Evolutionary conservation across 1,284 basidiomycete genomes (phyloP).

Genomic region (Cutaneotrichosporon daszewskae): DNA sequence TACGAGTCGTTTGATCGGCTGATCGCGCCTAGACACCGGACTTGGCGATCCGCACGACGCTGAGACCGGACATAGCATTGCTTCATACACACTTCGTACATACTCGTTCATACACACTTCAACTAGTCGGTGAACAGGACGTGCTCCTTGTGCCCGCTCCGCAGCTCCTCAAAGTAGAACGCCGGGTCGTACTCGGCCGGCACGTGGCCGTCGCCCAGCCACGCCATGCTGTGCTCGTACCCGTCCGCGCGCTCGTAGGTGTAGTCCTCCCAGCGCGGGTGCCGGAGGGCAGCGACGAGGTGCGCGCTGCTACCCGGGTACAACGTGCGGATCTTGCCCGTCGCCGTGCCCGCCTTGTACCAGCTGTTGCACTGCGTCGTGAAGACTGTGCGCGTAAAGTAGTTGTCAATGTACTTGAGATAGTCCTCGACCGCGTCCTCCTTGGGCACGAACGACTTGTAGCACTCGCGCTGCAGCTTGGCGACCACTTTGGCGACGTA

Average conservation of each 20-base stretch:
- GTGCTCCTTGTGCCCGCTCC: constrained; percentile 5
- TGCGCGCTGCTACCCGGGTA: constrained; percentile 21
- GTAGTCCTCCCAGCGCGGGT: constrained; percentile 41
- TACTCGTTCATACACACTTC: too few relatives aligned
- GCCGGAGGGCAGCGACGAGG: constrained; percentile 20
- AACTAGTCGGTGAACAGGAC: too few relatives aligned
- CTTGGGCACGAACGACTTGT: constrained; percentile 18
- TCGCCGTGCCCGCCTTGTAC: constrained; percentile 22
- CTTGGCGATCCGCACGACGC: too few relatives aligned
- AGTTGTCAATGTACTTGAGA: constrained; percentile 25
- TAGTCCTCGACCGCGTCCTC: constrained; percentile 30
- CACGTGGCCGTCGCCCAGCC: constrained; percentile 15
- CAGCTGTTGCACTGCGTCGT: constrained; percentile 25
- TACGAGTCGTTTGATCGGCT: too few relatives aligned
- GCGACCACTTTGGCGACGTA: constrained; percentile 15
- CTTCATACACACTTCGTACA: too few relatives aligned
- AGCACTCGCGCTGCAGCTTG: constrained; percentile 13
- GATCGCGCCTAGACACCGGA: too few relatives aligned
- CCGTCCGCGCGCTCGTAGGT: constrained; percentile 4
- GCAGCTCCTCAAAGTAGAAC: constrained; percentile 8
- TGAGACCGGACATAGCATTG: too few relatives aligned
- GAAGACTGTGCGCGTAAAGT: constrained; percentile 25
- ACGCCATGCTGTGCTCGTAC: constrained; percentile 10
- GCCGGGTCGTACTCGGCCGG: constrained; percentile 4
- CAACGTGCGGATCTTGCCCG: constrained; percentile 15